These are phyloP conservation scores for Diplodia sapinea DNA, from an alignment of 2,329 filamentous ascomycete genomes.

Conservation along the genomic window DNA sequence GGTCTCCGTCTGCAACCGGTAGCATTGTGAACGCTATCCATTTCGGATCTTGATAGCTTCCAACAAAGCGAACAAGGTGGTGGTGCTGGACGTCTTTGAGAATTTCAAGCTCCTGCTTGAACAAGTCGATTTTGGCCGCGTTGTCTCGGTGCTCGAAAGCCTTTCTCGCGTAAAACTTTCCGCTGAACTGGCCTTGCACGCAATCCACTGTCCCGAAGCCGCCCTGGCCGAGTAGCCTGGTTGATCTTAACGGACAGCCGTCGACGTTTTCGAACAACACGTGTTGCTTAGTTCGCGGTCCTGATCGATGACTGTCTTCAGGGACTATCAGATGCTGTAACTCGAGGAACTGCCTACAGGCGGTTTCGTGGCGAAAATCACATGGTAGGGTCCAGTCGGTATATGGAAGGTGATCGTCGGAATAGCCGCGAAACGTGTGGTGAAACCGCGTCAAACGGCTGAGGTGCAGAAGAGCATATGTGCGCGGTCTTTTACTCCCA, in stretches of 20 bases:
- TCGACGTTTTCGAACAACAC: not conserved
- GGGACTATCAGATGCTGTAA: not conserved
- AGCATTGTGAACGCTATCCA: conserved; percentile 28
- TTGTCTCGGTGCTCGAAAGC: not conserved
- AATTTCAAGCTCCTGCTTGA: conserved; percentile 31
- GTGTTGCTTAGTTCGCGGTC: not conserved
- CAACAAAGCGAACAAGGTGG: conserved; percentile 38
- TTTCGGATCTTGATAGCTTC: conserved; percentile 27
- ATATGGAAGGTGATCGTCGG: not conserved
- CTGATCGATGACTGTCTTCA: not conserved
- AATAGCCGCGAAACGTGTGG: not conserved
- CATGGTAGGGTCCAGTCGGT: not conserved
- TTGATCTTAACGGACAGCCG: not conserved
- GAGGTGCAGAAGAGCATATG: not conserved
- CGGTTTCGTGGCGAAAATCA: not conserved
- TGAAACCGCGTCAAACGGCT: not conserved
- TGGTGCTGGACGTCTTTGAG: conserved; percentile 35
- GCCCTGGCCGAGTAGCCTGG: not conserved
- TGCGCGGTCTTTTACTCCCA: not conserved
- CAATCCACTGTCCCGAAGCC: not conserved
- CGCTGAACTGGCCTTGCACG: not conserved
- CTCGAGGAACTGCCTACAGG: not conserved
- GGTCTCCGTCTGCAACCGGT: conserved; percentile 31
- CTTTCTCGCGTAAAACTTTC: not conserved
- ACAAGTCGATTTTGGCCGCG: not conserved